Conservation (phyloP, 2,329 filamentous ascomycete genomes). For the Thelonectria discophora region DNA sequence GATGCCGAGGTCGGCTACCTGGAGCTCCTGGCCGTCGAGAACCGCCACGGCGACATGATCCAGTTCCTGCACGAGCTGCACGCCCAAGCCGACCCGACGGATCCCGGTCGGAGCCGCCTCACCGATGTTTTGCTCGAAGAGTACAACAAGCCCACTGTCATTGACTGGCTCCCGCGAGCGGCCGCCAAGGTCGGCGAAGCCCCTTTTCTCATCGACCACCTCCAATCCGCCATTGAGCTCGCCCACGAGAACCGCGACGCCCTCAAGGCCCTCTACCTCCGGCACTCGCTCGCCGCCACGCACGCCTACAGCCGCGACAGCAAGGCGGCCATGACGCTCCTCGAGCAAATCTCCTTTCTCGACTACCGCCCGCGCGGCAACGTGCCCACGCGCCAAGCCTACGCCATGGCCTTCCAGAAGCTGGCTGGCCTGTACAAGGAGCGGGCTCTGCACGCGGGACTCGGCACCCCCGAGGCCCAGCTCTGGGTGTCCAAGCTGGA, state of each 20-base stretch:
- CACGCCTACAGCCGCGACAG: constrained; percentile 48
- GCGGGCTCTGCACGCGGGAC: constrained; percentile 43
- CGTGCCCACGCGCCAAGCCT: constrained; percentile 50
- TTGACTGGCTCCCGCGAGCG: constrained; percentile 54
- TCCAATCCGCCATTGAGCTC: constrained; percentile 45
- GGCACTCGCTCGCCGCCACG: constrained; percentile 49
- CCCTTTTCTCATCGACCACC: constrained; percentile 42
- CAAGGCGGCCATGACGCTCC: constrained; percentile 47
- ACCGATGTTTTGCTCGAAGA: constrained; percentile 50
- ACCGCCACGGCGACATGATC: constrained; percentile 49
- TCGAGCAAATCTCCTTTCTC: constrained; percentile 48
- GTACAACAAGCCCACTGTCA: constrained; percentile 45
- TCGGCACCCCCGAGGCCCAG: constrained; percentile 39
- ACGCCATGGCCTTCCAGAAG: constrained; percentile 52
- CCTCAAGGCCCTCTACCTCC: constrained; percentile 50
- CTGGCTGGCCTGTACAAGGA: constrained; percentile 51
- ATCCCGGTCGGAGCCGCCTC: constrained; percentile 40
- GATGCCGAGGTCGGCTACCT: constrained; percentile 51
- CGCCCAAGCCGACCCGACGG: constrained; percentile 35
- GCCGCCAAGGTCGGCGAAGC: constrained; percentile 47
- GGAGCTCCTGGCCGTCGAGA: constrained; percentile 49
- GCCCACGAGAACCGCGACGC: constrained; percentile 48
- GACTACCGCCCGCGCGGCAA: constrained; percentile 53
- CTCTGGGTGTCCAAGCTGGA: constrained; percentile 49
- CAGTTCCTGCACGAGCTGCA: constrained; percentile 47